Conservation (phyloP, 768 basidiomycete genomes). For the Tubosaeta sp. region DNA sequence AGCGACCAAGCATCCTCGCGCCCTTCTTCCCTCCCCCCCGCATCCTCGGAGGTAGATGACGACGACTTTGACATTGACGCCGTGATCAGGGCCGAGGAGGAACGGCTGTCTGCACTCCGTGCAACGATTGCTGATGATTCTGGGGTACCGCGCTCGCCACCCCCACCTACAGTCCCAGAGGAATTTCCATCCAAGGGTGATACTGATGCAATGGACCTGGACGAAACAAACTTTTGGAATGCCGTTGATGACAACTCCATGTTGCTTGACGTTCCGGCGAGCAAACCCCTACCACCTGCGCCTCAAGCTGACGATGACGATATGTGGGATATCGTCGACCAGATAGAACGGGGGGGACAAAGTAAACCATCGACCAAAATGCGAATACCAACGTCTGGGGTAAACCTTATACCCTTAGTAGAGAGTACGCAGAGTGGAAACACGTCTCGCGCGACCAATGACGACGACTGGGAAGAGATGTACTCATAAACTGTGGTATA, state of each 20-base stretch:
- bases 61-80: slow-evolving; percentile 53
- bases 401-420: slow-evolving; percentile 13
- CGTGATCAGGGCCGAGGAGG: slow-evolving; percentile 44
- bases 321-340: slow-evolving; percentile 66
- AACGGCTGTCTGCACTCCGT: slow-evolving; percentile 25
- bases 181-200: slow-evolving; percentile 6
- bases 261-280: slow-evolving; percentile 6
- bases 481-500: slow-evolving; percentile 37
- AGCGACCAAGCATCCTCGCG: slow-evolving; percentile 33
- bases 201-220: slow-evolving; percentile 25
- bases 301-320: slow-evolving; percentile 51
- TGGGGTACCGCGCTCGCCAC: neutral
- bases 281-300: neutral
- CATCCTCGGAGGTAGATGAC: slow-evolving; percentile 39
- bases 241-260: slow-evolving; percentile 13
- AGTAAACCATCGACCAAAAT: neutral
- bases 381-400: slow-evolving; percentile 25
- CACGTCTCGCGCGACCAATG: slow-evolving; percentile 31
- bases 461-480: slow-evolving; percentile 64
- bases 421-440: slow-evolving; percentile 8
- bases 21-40: slow-evolving; percentile 37
- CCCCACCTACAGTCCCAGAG: slow-evolving; percentile 2
- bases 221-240: slow-evolving; percentile 40
- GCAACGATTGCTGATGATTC: slow-evolving; percentile 7
- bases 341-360: slow-evolving; percentile 40